A percentile compares a stretch with the other conserved stretches of the same genome.
phyloP scores from a whole-genome alignment of 768 basidiomycete genomes.

The Kwoniella sp. region DNA sequence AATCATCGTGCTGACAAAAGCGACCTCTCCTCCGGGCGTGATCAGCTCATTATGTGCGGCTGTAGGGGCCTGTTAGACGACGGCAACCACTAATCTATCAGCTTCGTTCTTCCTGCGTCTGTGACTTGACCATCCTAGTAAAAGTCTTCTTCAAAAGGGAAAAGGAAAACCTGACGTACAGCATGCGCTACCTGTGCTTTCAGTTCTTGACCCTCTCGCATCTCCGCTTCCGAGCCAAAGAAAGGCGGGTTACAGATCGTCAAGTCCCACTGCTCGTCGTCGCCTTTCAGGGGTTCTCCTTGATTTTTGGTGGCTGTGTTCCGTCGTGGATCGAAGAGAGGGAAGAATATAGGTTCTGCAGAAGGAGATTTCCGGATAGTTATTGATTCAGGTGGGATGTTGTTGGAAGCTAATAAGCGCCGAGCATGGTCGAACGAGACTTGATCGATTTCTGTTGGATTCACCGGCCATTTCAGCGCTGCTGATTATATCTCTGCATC shows the following conservation, averaged over 20 bases:
- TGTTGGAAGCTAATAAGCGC: conserved; percentile 66
- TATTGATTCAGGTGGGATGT: conserved; percentile 62
- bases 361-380: conserved; percentile 55
- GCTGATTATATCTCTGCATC: too few species aligned
- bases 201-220: conserved; percentile 62
- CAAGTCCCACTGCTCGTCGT: conserved; percentile 62
- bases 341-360: conserved; percentile 61
- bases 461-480: too few species aligned
- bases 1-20: conserved; percentile 77
- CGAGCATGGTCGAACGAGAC: conserved; percentile 65
- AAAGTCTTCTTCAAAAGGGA: too few species aligned
- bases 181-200: conserved; percentile 73
- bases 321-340: conserved; percentile 23
- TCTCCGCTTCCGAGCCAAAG: conserved; percentile 74
- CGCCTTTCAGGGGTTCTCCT: conserved; percentile 35
- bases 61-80: conserved; percentile 69
- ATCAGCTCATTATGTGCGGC: conserved; percentile 88
- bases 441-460: conserved; percentile 76
- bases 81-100: background rate
- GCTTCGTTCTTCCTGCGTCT: too few species aligned
- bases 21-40: conserved; percentile 78
- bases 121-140: too few species aligned
- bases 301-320: background rate
- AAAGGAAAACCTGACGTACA: too few species aligned
- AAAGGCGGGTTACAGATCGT: conserved; percentile 98